phyloP scores from a whole-genome alignment of 139 green algal genomes.

The Coelastrella sp. region DNA sequence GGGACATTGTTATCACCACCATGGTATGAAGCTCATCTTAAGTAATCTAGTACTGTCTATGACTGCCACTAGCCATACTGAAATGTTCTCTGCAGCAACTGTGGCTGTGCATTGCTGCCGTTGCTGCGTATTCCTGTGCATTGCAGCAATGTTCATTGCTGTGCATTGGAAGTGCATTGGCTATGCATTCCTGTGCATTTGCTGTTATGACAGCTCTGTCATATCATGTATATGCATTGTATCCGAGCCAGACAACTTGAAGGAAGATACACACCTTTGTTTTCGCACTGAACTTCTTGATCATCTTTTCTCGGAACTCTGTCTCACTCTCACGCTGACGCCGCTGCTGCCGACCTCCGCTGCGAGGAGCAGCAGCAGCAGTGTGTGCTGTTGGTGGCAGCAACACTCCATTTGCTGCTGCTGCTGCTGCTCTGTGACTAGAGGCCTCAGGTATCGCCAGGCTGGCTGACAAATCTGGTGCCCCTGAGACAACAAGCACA shows the following conservation, averaged over 20 bases:
- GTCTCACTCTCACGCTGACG: constrained; percentile 9
- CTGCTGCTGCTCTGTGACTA: neutral
- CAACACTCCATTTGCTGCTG: constrained; percentile 31
- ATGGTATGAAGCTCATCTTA: too few species aligned
- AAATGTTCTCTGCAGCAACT: too few species aligned
- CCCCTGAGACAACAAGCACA: neutral
- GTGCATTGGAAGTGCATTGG: too few species aligned
- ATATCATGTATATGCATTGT: neutral
- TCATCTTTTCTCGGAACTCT: constrained; percentile 31
- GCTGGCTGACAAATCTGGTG: neutral
- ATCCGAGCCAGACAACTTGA: too few species aligned
- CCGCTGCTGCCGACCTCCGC: neutral
- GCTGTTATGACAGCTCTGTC: neutral
- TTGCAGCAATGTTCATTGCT: too few species aligned
- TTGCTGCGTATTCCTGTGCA: too few species aligned
- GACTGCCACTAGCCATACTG: too few species aligned
- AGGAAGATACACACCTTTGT: constrained; percentile 31
- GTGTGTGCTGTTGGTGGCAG: neutral
- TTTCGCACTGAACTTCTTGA: constrained; percentile 53
- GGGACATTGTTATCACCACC: neutral
- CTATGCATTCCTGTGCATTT: neutral
- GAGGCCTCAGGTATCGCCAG: neutral
- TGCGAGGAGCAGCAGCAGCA: neutral
- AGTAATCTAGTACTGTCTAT: too few species aligned
- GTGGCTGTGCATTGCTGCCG: too few species aligned